Base-by-base conservation (phyloP, 179 eudicot genomes). In the Spergularia azorica region DNA sequence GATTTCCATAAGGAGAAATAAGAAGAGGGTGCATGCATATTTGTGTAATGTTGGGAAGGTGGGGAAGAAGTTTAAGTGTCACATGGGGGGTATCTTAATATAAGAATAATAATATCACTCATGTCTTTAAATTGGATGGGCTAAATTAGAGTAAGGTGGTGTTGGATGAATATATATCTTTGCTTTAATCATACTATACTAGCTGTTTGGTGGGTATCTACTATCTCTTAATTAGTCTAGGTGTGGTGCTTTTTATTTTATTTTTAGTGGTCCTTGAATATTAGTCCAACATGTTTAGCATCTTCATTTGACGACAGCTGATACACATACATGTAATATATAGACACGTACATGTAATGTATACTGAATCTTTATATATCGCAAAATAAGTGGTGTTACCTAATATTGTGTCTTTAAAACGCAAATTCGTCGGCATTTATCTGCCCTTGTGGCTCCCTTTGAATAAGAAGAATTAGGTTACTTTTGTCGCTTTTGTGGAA, bases 101-200 rank as follows among this genome's bases (percentile, higher is more conserved):
- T 54, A 50, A 67, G 71, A 51, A 81, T 81, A 52, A 81, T 76
- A 14, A 65, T 75, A 60, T 63, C 5, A 69, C 1, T 64, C 10
- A 20, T 55, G 20, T 55, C 61, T 74, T 63, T 74, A 5, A 20
- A n/a, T 15, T 62, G 65, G 79, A 63, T 63, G 63, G 70, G 51
- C 70, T 74, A 74, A 16, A 63, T 74, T 74, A 2, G 77, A 61
- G 76, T 59, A 57, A 65, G 67, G 58, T 71, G 70, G 36, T 61
- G 72, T 16, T 80, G 32, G 9, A 38, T 52, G 5, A 20, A 36
- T 26, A 18, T 36, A 18, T 57, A 5, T 60, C 9, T 32, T 46
- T 64, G 79, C 80, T 77, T 76, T 76, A 80, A 80, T 80, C 77
- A 77, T 77, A 72, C 60, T 70, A 56, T 74, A 54, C 59, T 18